Percentiles rank a stretch among this genome's conserved stretches.
These are phyloP conservation scores for Candida multigemmis DNA, from an alignment of 805 yeast genomes.

Conservation along the genomic window DNA sequence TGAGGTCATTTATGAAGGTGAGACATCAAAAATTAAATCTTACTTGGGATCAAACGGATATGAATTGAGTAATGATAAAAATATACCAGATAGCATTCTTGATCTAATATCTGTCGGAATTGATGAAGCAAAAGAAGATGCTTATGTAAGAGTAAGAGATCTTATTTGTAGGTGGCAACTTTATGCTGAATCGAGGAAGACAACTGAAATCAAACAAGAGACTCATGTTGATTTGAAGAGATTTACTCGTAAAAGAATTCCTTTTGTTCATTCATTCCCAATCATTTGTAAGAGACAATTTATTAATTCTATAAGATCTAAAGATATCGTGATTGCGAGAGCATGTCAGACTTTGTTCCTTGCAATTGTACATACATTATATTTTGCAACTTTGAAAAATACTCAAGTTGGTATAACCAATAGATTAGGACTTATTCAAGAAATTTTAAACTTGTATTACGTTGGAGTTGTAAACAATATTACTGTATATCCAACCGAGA, in stretches of 20 bases:
- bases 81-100: conserved; percentile 18
- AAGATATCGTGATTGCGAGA: conserved; percentile 57
- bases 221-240: conserved; percentile 21
- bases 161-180: conserved; percentile 21
- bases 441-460: conserved; percentile 61
- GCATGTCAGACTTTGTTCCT: conserved; percentile 54
- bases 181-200: no score
- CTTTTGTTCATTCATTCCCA: conserved; percentile 16
- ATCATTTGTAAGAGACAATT: conserved; percentile 24
- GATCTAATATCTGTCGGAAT: conserved; percentile 31
- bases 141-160: conserved; percentile 12
- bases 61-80: conserved; percentile 9
- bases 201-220: no score
- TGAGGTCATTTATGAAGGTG: conserved; percentile 11
- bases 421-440: conserved; percentile 70
- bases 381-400: conserved; percentile 38
- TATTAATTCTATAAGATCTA: conserved; percentile 22
- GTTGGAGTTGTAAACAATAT: conserved; percentile 75
- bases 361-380: conserved; percentile 59
- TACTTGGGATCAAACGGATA: conserved; percentile 12
- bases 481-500: conserved; percentile 67
- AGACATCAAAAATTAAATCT: conserved; percentile 4
- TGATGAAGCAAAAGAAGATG: conserved; percentile 13
- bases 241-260: conserved; percentile 14
- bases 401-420: conserved; percentile 46